Conservation (phyloP, 805 yeast genomes). For the Wickerhamomyces mucosus region DNA sequence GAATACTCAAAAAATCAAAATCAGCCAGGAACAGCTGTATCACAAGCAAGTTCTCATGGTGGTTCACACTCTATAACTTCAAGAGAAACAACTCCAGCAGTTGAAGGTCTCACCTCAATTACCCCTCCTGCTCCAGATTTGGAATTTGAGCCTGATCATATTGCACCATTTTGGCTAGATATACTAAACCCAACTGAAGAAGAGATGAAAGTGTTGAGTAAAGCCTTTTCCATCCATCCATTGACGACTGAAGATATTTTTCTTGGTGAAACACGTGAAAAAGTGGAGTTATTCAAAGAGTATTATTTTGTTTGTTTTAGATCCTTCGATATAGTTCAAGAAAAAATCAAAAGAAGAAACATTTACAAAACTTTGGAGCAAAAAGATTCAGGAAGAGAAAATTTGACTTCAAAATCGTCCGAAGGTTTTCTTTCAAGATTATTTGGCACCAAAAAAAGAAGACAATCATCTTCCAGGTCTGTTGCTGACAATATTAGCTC, state of each 20-base stretch:
- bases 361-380: neutral
- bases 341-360: slow-evolving; percentile 42
- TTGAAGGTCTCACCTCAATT: neutral
- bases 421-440: slow-evolving; percentile 6
- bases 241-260: slow-evolving; percentile 93
- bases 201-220: slow-evolving; percentile 86
- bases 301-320: slow-evolving; percentile 90
- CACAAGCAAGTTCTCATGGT: slow-evolving; percentile 5
- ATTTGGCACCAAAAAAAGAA: slow-evolving; percentile 5
- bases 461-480: slow-evolving; percentile 11
- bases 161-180: slow-evolving; percentile 87
- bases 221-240: slow-evolving; percentile 93
- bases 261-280: slow-evolving; percentile 89
- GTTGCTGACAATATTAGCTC: slow-evolving; percentile 8
- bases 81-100: slow-evolving; percentile 7
- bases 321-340: slow-evolving; percentile 73
- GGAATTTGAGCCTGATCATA: slow-evolving; percentile 21
- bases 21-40: neutral
- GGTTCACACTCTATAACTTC: slow-evolving; percentile 9
- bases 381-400: slow-evolving; percentile 1
- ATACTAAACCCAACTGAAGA: slow-evolving; percentile 90
- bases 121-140: neutral
- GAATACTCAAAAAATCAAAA: slow-evolving; percentile 16
- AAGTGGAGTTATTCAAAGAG: slow-evolving; percentile 84
- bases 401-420: slow-evolving; percentile 1